Evolutionary conservation across 495 filamentous ascomycete species (phyloP).

Genomic region (Cercophora samala): DNA sequence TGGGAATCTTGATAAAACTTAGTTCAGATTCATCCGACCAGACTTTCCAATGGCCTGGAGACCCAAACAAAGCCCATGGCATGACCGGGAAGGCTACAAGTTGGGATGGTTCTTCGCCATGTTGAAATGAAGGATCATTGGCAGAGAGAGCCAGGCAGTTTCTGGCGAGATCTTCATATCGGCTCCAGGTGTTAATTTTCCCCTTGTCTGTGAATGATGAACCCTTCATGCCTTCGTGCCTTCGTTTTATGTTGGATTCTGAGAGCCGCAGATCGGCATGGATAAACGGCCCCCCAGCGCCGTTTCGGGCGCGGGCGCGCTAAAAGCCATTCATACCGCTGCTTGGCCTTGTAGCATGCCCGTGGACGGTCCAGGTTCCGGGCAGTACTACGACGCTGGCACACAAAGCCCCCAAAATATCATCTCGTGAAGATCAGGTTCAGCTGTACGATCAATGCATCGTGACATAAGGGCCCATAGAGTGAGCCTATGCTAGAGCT

Average conservation of each 20-base stretch:
- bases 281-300: slow-evolving; percentile 1
- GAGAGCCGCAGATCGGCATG: slow-evolving; percentile 3
- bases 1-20: no score
- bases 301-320: not conserved
- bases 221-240: no score
- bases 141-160: not conserved
- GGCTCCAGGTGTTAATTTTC: no score
- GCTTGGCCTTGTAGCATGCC: not conserved
- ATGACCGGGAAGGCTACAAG: no score
- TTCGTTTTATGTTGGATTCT: not conserved
- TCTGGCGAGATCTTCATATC: not conserved
- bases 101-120: not conserved
- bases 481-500: not conserved
- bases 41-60: not conserved
- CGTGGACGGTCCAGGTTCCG: slow-evolving; percentile 1
- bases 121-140: not conserved
- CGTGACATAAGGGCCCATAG: not conserved
- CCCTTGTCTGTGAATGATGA: not conserved
- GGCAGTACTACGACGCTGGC: not conserved
- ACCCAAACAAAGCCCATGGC: not conserved
- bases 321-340: not conserved
- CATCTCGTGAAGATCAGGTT: not conserved
- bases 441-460: not conserved
- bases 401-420: slow-evolving; percentile 4
- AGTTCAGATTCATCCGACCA: not conserved